Base-by-base conservation (phyloP, 2,329 filamentous ascomycete genomes). In the Aspergillus brasiliensis region DNA sequence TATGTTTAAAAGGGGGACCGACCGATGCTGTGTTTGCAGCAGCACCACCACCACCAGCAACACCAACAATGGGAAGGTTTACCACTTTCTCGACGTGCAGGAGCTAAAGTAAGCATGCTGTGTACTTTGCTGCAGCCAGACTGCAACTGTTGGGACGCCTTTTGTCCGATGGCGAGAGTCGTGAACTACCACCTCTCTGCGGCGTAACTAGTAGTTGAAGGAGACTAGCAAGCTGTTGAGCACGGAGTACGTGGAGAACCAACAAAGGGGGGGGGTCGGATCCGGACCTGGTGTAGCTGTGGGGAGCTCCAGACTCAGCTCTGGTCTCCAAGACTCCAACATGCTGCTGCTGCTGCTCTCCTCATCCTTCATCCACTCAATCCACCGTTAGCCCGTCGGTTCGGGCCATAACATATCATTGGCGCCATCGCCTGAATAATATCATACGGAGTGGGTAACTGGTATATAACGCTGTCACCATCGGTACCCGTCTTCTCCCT, bases 291-390 rank as follows among this genome's bases (percentile, higher is more conserved):
- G 51, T 27, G 37, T 37, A n/a, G 37, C 21, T 54, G 51, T 54
- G 51, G 51, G 51, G 51, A 54, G 51, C 37, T 54, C 37, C 51
- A 54, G 51, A 42, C 51, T 48, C 11, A 17, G 44, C 21, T 8
- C 23, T 13, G 44, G 48, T 57, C 27, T 23, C 8, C 34, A 38
- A 38, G 34, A 38, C 38, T 44, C 40, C 11, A 44, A 44, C 8
- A 34, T 34, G 11, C 11, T 34, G 31, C 27, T 28, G 27, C 31
- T 34, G 31, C 31, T 34, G 10, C 31, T 34, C 31, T 34, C 11
- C 31, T 34, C 31, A 34, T 34, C 31, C 31, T 34, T 11, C 31
- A 11, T 34, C 31, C 11, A 34, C 31, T 34, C 31, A 34, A 34
- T 34, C 31, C 31, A 34, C 31, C 5, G 31, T 34, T 34, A 34